Evolutionary conservation across 169 alveolate genomes (phyloP), one percentile per base, ranked within the genome.

Genomic region (Plasmodium gaboni): DNA sequence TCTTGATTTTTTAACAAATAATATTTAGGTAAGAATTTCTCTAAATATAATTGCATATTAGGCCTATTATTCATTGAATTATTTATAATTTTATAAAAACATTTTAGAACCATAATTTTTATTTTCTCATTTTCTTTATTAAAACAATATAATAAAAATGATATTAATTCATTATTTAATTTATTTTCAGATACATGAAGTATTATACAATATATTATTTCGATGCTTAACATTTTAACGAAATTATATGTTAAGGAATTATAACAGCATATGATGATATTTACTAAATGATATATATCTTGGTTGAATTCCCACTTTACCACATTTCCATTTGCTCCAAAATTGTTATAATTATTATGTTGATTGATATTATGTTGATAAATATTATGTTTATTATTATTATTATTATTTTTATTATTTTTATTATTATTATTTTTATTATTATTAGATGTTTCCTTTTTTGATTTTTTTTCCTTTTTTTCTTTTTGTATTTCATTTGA

Each of bases 1-100:
- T 76, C 78, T 15, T 69, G 64, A 19, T 76, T 59, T 59, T 76
- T 76, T n/a, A 76, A 57, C 2, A n/a, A 38, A 42, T 38, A 76
- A 64, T 64, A 76, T n/a, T 32, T 64, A 13, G 89, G 89, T 44
- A 76, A 28, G 28, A 76, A 76, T 64, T 76, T 76, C 17, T 76
- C 78, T 19, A 76, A 17, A 17, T 76, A 76, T 46, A 68, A 12
- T 32, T 48, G 65, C 44, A 78, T 42, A 51, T 63, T 65, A 8
- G 64, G 44, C 22, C 38, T 64, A 4, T 48, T 57, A 44, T 78
- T 78, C 46, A 38, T 38, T 19, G 44, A 67, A 32, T 78, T 78
- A 42, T 78, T 42, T n/a, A 78, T 64, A 48, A 78, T 78, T 19
- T 12, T 78, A 57, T 78, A 78, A 78, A 78, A 46, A 10, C 63